These are phyloP conservation scores for Suhomyces panamericanus DNA, from an alignment of 1,139 yeast genomes.

Conservation along the genomic window DNA sequence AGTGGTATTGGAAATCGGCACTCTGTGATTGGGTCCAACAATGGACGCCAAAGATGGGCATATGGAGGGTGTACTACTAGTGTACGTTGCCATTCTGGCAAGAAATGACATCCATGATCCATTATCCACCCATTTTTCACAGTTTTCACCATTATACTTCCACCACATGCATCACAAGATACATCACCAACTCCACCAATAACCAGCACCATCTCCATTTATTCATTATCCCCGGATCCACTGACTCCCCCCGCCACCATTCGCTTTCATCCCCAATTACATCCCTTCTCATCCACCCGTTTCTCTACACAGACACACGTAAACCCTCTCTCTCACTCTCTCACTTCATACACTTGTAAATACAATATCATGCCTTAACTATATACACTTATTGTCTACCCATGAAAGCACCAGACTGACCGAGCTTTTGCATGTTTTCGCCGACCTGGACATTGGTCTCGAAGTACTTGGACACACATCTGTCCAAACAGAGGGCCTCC, in stretches of 20 bases:
- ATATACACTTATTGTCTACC: slow-evolving; percentile 37
- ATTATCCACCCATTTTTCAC: neutral
- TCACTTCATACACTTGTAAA: slow-evolving; percentile 5
- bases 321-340: neutral
- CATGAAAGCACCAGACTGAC: slow-evolving; percentile 56
- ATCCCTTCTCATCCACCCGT: too few relatives aligned
- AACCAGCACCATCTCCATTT: too few relatives aligned
- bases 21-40: too few relatives aligned
- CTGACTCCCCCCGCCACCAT: too few relatives aligned
- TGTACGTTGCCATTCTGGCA: too few relatives aligned
- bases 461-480: slow-evolving; percentile 96
- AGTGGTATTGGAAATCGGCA: slow-evolving; percentile 13
- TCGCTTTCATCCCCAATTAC: too few relatives aligned
- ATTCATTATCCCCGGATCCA: too few relatives aligned
- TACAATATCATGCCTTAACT: slow-evolving; percentile 9
- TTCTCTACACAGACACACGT: too few relatives aligned
- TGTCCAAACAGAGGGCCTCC: slow-evolving; percentile 90
- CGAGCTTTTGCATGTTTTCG: slow-evolving; percentile 79
- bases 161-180: neutral
- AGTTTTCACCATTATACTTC: neutral
- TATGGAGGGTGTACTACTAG: too few relatives aligned
- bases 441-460: slow-evolving; percentile 97
- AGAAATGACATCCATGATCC: too few relatives aligned
- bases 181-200: neutral
- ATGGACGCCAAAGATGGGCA: too few relatives aligned